Evolutionary conservation across 176 grass and related monocot genomes (phyloP).

Genomic region (Oryza nivara): DNA sequence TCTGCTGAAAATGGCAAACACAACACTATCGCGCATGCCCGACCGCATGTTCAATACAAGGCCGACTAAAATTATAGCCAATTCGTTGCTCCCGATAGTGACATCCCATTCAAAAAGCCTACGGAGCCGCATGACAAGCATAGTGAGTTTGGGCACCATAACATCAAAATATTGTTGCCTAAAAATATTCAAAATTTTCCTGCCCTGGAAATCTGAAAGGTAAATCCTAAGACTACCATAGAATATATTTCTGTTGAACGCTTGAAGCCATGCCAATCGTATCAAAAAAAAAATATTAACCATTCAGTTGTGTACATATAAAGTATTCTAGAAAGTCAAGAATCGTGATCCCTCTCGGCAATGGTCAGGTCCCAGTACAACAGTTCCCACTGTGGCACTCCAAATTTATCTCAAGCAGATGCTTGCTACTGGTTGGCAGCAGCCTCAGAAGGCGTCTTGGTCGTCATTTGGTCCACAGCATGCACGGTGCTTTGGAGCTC

Average conservation of each 20-base stretch:
- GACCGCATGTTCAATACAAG: background rate
- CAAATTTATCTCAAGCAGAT: conserved; percentile 13
- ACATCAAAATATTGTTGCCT: background rate
- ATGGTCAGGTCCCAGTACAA: conserved; percentile 12
- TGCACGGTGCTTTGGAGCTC: conserved; percentile 90
- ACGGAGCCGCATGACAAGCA: background rate
- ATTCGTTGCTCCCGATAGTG: background rate
- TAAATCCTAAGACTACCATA: too few relatives aligned
- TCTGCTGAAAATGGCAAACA: too few relatives aligned
- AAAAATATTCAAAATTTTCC: background rate
- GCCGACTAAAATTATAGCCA: background rate
- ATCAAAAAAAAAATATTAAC: background rate
- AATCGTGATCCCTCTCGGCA: background rate
- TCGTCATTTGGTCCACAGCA: conserved; percentile 95
- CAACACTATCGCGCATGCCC: too few relatives aligned
- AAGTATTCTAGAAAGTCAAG: background rate
- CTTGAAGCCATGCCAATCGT: background rate
- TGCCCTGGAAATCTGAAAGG: background rate
- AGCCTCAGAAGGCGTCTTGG: conserved; percentile 76
- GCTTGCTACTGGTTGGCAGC: conserved; percentile 29
- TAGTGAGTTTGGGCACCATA: background rate
- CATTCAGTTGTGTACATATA: background rate
- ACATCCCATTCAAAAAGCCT: background rate
- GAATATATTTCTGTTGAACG: background rate
- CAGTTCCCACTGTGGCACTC: conserved; percentile 9